Percentiles rank a stretch among this genome's conserved stretches.
These are phyloP conservation scores for Filosporella fistucella DNA, from an alignment of 495 filamentous ascomycete species.

Conservation along the genomic window DNA sequence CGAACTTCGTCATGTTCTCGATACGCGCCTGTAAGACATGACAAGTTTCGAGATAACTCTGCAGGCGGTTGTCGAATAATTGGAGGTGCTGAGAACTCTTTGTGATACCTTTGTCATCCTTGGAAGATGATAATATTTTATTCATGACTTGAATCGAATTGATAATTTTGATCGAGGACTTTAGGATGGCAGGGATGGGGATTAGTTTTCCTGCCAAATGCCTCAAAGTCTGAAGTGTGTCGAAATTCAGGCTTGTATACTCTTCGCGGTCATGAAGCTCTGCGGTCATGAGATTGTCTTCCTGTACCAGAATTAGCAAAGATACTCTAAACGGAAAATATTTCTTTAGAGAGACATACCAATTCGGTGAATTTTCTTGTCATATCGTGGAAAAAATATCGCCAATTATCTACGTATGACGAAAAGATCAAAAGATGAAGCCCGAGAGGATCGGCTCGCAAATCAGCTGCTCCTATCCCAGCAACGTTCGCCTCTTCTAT, in stretches of 20 bases:
- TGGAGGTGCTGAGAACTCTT: neutral
- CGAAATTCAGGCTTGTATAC: neutral
- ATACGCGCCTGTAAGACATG: neutral
- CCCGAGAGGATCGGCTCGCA: slow-evolving; percentile 12
- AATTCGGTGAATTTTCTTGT: neutral
- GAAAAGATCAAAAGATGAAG: slow-evolving; percentile 30
- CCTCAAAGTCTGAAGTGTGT: neutral
- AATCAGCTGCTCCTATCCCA: neutral
- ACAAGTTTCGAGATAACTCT: neutral
- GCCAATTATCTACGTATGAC: slow-evolving; percentile 31
- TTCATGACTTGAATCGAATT: neutral
- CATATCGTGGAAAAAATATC: slow-evolving; percentile 25
- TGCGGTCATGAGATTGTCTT: neutral
- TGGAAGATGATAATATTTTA: neutral
- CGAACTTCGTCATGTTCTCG: neutral
- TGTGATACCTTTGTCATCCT: neutral
- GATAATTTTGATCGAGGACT: neutral
- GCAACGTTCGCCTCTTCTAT: slow-evolving; percentile 8
- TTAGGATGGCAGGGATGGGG: neutral
- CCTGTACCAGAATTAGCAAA: neutral
- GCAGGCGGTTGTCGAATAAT: neutral
- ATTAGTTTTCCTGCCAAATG: neutral
- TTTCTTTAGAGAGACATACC: too few relatives aligned
- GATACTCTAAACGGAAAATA: neutral
- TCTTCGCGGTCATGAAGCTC: neutral